phyloP scores from a whole-genome alignment of 768 basidiomycete species.

The Leccinum longicurvipes region DNA sequence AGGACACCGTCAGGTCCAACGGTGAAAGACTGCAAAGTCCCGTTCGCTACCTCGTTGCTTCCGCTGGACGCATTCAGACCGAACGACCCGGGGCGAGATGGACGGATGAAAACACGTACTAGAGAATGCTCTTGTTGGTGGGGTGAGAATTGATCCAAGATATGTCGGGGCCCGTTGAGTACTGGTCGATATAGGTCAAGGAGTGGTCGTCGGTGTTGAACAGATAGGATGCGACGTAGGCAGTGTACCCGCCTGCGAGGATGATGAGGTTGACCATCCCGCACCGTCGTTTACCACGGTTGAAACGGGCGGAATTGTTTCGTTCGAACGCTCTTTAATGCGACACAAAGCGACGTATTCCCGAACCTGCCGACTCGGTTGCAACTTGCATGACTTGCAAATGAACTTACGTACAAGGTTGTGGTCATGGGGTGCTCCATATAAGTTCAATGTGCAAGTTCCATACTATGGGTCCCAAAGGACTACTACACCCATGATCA shows the following conservation, averaged over 20 bases:
- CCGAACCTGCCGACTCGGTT: too few species aligned
- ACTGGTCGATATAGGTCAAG: constrained; percentile 46
- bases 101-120: constrained; percentile 40
- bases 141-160: constrained; percentile 63
- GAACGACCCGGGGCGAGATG: not conserved
- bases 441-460: too few species aligned
- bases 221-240: constrained; percentile 60
- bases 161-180: constrained; percentile 41
- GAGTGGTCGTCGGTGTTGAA: constrained; percentile 51
- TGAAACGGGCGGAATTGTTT: too few species aligned
- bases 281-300: too few species aligned
- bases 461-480: too few species aligned
- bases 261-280: constrained; percentile 67
- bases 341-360: too few species aligned
- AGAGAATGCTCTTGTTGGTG: constrained; percentile 55
- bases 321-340: not conserved
- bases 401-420: too few species aligned
- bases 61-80: constrained; percentile 39
- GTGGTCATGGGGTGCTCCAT: too few species aligned
- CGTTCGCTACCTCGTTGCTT: constrained; percentile 45
- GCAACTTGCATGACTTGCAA: too few species aligned
- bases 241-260: constrained; percentile 61
- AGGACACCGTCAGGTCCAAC: constrained; percentile 45
- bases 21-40: constrained; percentile 55
- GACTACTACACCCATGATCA: too few species aligned